Conservation (phyloP, 1,139 yeast species). For the Pichia kudriavzevii region DNA sequence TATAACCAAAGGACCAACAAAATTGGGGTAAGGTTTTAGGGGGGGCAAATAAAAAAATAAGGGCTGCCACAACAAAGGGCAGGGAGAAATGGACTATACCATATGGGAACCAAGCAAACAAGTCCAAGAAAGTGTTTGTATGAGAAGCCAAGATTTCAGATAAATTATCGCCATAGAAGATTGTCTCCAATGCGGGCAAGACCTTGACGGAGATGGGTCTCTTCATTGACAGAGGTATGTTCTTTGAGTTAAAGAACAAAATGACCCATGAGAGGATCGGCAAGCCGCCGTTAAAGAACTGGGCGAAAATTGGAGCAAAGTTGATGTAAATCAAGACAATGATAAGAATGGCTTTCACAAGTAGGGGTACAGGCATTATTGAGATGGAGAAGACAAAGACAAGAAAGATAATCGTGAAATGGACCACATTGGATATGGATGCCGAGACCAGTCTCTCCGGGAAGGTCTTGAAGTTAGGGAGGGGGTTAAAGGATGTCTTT, state of each 20-base stretch:
- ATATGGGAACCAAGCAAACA: conserved; percentile 93
- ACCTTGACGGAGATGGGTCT: conserved; percentile 89
- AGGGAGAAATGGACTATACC: conserved; percentile 85
- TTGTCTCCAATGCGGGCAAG: conserved; percentile 90
- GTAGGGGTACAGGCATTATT: conserved; percentile 43
- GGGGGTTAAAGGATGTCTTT: conserved; percentile 13
- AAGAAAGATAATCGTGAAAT: conserved; percentile 34
- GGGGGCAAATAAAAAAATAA: conserved; percentile 83
- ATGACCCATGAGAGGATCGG: conserved; percentile 89
- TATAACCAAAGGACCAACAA: conserved; percentile 95
- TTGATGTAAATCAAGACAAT: conserved; percentile 36
- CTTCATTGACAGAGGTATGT: conserved; percentile 69
- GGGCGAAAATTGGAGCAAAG: conserved; percentile 69
- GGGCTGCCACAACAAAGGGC: conserved; percentile 79
- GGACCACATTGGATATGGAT: conserved; percentile 16
- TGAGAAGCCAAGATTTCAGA: conserved; percentile 78
- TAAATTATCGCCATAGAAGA: conserved; percentile 87
- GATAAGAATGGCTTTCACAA: conserved; percentile 39
- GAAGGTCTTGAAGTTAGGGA: conserved; percentile 6
- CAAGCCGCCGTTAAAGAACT: conserved; percentile 77
- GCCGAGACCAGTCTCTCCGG: conserved; percentile 9
- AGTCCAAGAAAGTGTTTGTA: conserved; percentile 60
- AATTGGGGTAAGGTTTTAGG: conserved; percentile 82
- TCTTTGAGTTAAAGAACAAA: conserved; percentile 71
- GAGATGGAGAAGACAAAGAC: conserved; percentile 27